Evolutionary conservation across 208 protist species (phyloP).

Genomic region (Crithidia bombi): DNA sequence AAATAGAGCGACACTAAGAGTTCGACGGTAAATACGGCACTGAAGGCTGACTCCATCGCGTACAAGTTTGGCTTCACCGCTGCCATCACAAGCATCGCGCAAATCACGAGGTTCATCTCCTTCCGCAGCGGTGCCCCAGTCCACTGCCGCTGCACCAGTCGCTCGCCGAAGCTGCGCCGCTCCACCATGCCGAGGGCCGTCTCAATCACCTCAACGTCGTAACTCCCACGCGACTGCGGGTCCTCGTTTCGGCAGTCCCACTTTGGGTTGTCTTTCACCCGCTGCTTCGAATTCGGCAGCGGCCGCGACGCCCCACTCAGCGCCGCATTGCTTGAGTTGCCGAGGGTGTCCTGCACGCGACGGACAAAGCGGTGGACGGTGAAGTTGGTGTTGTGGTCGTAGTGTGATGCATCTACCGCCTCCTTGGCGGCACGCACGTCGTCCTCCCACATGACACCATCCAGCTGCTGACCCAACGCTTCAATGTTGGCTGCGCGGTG

Average conservation of each 20-base stretch:
- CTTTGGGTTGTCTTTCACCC: constrained; percentile 21
- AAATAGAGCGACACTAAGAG: constrained; percentile 64
- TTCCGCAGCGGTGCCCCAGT: constrained; percentile 48
- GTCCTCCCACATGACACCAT: constrained; percentile 77
- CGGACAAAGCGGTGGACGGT: constrained; percentile 68
- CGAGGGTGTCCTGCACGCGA: constrained; percentile 61
- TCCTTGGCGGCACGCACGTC: constrained; percentile 82
- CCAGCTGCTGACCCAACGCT: constrained; percentile 66
- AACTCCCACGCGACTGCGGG: constrained; percentile 55
- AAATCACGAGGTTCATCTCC: constrained; percentile 62
- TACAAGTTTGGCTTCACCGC: constrained; percentile 64
- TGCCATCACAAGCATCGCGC: constrained; percentile 65
- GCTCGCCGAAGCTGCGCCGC: constrained; percentile 45
- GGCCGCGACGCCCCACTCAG: constrained; percentile 14
- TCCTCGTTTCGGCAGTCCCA: constrained; percentile 89
- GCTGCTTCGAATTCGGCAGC: not conserved
- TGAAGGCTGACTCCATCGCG: constrained; percentile 68
- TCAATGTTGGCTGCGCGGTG: constrained; percentile 74
- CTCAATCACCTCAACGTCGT: constrained; percentile 75
- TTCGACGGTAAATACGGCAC: constrained; percentile 59
- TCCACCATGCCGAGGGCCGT: constrained; percentile 67
- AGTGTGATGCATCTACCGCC: constrained; percentile 81
- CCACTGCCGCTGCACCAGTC: constrained; percentile 75
- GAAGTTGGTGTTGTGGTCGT: constrained; percentile 54
- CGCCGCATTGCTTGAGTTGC: constrained; percentile 30